phyloP scores from a whole-genome alignment of 1,139 yeast genomes.

The Geotrichum citri-aurantii region DNA sequence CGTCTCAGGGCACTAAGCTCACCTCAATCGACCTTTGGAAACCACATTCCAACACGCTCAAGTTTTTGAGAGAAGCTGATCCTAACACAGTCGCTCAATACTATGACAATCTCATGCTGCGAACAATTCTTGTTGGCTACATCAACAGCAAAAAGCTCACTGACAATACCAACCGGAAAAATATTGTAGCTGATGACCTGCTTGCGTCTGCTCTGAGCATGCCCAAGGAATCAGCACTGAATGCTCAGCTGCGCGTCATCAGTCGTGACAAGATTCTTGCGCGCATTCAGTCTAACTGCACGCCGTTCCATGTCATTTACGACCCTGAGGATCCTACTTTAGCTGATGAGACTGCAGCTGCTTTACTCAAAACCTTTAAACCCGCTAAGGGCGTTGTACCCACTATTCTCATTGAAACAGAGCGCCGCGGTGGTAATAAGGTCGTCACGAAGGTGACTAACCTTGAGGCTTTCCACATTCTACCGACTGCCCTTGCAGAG shows the following conservation, averaged over 20 bases:
- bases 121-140: constrained; percentile 49
- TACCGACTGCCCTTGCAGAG: constrained; percentile 58
- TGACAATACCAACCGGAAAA: constrained; percentile 44
- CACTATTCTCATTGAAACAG: constrained; percentile 58
- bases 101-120: constrained; percentile 53
- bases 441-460: constrained; percentile 67
- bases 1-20: constrained; percentile 16
- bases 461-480: constrained; percentile 62
- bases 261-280: constrained; percentile 50
- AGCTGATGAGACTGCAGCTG: constrained; percentile 23
- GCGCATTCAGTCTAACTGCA: constrained; percentile 48
- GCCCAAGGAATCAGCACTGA: constrained; percentile 11
- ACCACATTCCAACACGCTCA: constrained; percentile 26
- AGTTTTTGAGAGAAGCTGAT: constrained; percentile 46
- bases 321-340: constrained; percentile 40
- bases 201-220: constrained; percentile 34
- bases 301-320: constrained; percentile 53
- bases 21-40: constrained; percentile 28
- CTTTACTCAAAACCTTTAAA: constrained; percentile 29
- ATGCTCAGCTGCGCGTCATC: constrained; percentile 20
- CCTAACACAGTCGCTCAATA: constrained; percentile 34
- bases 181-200: constrained; percentile 50
- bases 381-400: constrained; percentile 63
- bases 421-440: constrained; percentile 77
- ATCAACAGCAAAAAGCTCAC: constrained; percentile 49